Conservation (phyloP, 192 early-diverging fungal genomes). For the Coemansia sp. region DNA sequence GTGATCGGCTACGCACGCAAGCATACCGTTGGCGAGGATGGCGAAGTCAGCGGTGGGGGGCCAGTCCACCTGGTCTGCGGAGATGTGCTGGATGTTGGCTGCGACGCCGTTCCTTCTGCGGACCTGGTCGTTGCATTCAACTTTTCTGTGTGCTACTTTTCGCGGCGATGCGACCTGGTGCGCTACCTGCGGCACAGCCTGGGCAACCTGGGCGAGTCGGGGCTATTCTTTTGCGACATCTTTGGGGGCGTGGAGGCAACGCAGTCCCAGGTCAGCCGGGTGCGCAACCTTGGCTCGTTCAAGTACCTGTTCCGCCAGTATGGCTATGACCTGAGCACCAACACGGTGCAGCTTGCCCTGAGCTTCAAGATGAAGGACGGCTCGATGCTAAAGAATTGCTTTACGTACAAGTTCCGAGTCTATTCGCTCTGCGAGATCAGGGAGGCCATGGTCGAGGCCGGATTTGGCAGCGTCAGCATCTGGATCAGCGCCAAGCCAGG, state of each 20-base stretch:
- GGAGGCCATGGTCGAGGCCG: conserved; percentile 52
- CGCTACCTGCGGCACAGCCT: conserved; percentile 28
- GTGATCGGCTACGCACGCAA: conserved; percentile 39
- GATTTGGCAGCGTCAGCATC: conserved; percentile 33
- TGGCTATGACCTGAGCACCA: conserved; percentile 25
- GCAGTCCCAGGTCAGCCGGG: conserved; percentile 1
- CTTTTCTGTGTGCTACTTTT: conserved; percentile 42
- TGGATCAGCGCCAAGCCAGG: conserved; percentile 19
- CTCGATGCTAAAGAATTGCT: conserved; percentile 37
- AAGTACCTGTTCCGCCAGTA: conserved; percentile 43
- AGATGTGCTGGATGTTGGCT: conserved; percentile 9
- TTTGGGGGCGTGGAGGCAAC: conserved; percentile 37
- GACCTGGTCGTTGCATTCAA: conserved; percentile 48
- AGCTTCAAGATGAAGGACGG: conserved; percentile 45
- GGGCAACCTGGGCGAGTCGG: conserved; percentile 21
- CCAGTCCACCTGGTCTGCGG: conserved; percentile 9
- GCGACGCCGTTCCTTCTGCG: conserved; percentile 17
- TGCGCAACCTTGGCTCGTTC: conserved; percentile 10
- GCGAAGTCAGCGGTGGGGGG: neutral
- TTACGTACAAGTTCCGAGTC: conserved; percentile 36
- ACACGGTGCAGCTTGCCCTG: conserved; percentile 23
- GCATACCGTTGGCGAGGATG: conserved; percentile 1
- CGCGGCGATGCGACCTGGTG: conserved; percentile 31
- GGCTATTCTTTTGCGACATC: conserved; percentile 44
- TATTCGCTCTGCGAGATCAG: conserved; percentile 44